phyloP scores from a whole-genome alignment of 345 rosid genomes.

The Hirschfeldia incana region DNA sequence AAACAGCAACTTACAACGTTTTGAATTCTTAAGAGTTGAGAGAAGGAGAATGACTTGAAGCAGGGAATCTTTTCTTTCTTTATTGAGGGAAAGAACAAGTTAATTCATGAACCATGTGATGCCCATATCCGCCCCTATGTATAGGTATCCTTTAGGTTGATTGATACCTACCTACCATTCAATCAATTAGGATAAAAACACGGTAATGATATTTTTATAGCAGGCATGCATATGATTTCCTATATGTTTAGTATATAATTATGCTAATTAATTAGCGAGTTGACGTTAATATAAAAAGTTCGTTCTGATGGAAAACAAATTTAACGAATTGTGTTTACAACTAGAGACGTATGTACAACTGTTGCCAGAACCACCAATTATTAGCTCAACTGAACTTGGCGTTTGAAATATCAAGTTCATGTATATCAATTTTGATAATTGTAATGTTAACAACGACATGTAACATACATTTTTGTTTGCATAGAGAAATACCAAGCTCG shows the following conservation, averaged over 20 bases:
- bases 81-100: neutral
- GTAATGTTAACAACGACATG: neutral
- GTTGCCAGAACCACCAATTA: neutral
- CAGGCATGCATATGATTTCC: neutral
- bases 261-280: neutral
- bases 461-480: neutral
- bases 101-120: constrained; percentile 34
- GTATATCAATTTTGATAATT: neutral
- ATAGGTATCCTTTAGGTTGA: neutral
- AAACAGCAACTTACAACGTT: neutral
- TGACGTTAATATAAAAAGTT: neutral
- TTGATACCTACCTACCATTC: neutral
- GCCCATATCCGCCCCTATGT: constrained; percentile 9
- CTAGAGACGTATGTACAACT: constrained; percentile 2
- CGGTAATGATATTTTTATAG: neutral
- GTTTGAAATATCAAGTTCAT: neutral
- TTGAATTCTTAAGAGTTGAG: neutral
- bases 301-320: neutral
- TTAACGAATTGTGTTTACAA: neutral
- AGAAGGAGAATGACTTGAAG: constrained; percentile 6
- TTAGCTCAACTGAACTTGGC: neutral
- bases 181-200: neutral
- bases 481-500: neutral
- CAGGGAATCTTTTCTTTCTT: neutral
- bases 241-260: neutral